Conservation (phyloP, 345 rosid species). For the Eucalyptus cloeziana region DNA sequence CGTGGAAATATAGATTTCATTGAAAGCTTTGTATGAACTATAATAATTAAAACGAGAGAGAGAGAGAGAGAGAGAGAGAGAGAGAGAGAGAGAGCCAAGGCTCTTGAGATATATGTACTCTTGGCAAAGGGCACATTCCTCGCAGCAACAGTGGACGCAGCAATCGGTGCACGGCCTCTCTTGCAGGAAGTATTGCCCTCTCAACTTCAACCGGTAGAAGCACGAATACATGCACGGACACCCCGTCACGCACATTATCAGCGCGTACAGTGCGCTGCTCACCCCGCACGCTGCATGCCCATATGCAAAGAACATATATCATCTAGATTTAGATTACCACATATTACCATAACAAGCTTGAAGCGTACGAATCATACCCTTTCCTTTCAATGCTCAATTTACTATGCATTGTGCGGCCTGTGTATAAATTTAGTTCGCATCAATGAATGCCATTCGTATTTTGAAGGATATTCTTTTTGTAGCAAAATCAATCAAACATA, state of each 20-base stretch:
- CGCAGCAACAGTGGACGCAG: slow-evolving; percentile 42
- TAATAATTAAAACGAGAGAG: neutral
- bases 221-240: slow-evolving; percentile 49
- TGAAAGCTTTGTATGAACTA: neutral
- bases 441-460: neutral
- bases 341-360: neutral
- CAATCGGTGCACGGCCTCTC: slow-evolving; percentile 44
- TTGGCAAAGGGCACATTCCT: slow-evolving; percentile 52
- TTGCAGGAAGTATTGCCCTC: slow-evolving; percentile 40
- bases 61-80: neutral
- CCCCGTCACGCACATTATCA: slow-evolving; percentile 22
- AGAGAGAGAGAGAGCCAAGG: slow-evolving; percentile 15
- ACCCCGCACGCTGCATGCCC: slow-evolving; percentile 35
- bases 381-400: neutral
- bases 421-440: neutral
- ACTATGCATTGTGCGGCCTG: neutral
- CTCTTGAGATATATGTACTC: slow-evolving; percentile 45
- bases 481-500: neutral
- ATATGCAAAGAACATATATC: neutral
- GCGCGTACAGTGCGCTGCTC: slow-evolving; percentile 27
- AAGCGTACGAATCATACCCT: neutral
- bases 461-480: neutral
- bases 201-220: slow-evolving; percentile 45
- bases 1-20: neutral
- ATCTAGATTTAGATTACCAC: neutral